These are phyloP conservation scores for Sporobolomyces pararoseus DNA, from an alignment of 768 basidiomycete genomes.

Conservation along the genomic window DNA sequence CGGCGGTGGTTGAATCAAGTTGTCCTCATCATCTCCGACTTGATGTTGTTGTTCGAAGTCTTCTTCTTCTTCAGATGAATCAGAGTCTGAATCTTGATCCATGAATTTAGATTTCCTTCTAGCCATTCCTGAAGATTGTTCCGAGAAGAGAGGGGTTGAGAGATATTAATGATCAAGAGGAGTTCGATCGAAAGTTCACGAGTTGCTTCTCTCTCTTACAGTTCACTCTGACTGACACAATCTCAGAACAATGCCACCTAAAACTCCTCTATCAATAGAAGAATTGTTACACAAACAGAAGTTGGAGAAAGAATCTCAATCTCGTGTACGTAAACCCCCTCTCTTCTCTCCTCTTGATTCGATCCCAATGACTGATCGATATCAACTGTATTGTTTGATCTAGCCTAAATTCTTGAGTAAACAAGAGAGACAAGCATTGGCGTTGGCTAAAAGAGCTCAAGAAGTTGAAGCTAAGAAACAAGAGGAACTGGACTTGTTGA, in stretches of 20 bases:
- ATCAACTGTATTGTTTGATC: not conserved
- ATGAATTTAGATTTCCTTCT: slow-evolving; percentile 6
- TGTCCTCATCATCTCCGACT: slow-evolving; percentile 58
- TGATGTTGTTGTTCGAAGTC: slow-evolving; percentile 15
- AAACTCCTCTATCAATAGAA: slow-evolving; percentile 76
- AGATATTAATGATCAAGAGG: too few relatives aligned
- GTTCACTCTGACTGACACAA: too few relatives aligned
- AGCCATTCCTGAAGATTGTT: not conserved
- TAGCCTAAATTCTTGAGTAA: slow-evolving; percentile 93
- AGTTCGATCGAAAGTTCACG: too few relatives aligned
- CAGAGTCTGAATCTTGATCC: slow-evolving; percentile 34
- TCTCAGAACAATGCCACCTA: slow-evolving; percentile 26
- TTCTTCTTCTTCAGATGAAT: not conserved
- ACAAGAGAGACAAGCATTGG: slow-evolving; percentile 82
- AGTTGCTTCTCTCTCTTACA: slow-evolving; percentile 12
- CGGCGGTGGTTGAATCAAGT: slow-evolving; percentile 72
- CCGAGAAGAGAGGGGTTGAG: too few relatives aligned
- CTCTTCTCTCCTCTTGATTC: slow-evolving; percentile 4
- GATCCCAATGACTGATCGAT: not conserved
- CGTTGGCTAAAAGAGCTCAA: slow-evolving; percentile 76
- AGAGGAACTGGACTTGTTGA: slow-evolving; percentile 58
- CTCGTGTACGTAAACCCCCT: slow-evolving; percentile 64
- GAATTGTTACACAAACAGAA: slow-evolving; percentile 78
- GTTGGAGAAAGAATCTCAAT: slow-evolving; percentile 79
- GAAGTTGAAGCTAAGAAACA: slow-evolving; percentile 73